These are phyloP conservation scores for Suillus variegatus DNA, from an alignment of 768 basidiomycete genomes.

Conservation along the genomic window DNA sequence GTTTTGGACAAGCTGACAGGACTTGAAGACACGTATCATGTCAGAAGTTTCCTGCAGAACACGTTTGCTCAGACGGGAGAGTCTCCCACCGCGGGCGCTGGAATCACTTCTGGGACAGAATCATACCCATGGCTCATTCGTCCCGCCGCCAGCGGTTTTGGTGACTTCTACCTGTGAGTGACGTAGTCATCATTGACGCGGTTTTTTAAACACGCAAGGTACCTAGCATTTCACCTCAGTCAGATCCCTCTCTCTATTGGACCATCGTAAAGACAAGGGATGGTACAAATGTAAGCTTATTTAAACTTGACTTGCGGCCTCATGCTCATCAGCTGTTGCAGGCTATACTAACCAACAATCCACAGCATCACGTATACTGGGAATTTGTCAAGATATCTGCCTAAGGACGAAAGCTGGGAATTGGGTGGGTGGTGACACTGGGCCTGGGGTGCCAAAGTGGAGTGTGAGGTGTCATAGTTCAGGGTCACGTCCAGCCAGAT, in stretches of 20 bases:
- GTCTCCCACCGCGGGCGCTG: background rate
- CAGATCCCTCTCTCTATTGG: constrained; percentile 3
- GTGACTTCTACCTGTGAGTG: constrained; percentile 1
- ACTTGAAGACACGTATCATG: background rate
- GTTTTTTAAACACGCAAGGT: background rate
- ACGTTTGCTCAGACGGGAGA: background rate
- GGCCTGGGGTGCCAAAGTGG: background rate
- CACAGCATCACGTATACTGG: constrained; percentile 4
- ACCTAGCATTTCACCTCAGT: background rate
- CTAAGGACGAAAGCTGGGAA: background rate
- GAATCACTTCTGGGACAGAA: background rate
- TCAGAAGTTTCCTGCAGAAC: constrained; percentile 4
- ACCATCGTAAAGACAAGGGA: constrained; percentile 1
- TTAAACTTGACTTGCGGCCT: background rate
- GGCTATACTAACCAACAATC: background rate
- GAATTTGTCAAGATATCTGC: background rate
- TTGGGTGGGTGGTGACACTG: background rate
- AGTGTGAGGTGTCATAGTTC: background rate
- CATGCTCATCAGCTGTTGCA: background rate
- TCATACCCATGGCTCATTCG: constrained; percentile 6
- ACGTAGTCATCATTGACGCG: background rate
- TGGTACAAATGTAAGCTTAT: background rate
- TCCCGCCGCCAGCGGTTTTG: constrained; percentile 3
- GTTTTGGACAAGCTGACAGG: constrained; percentile 1
- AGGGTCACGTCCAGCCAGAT: constrained; percentile 1